Evolutionary conservation across 2,329 filamentous ascomycete species (phyloP).

Genomic region (Cyanodermella asteris): DNA sequence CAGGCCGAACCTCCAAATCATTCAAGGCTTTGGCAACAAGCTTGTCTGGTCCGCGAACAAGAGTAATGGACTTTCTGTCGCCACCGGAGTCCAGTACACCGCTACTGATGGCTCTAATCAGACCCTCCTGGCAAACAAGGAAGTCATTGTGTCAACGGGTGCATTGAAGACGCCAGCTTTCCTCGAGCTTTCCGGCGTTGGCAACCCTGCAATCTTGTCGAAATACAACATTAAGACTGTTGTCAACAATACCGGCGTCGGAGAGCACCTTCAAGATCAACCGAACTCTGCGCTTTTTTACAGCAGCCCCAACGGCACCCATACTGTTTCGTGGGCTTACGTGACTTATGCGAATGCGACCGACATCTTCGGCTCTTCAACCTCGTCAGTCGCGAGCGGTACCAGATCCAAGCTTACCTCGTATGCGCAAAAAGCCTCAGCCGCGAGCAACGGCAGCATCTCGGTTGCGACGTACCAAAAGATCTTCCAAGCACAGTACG

Average conservation of each 20-base stretch:
- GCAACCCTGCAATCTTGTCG: constrained; percentile 10
- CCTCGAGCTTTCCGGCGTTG: constrained; percentile 41
- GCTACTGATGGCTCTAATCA: constrained; percentile 6
- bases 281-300: constrained; percentile 7
- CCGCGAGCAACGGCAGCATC: too few relatives aligned
- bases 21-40: constrained; percentile 12
- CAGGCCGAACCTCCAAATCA: constrained; percentile 12
- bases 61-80: constrained; percentile 6
- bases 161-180: constrained; percentile 43
- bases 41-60: constrained; percentile 13
- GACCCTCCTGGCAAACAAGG: constrained; percentile 17
- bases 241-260: constrained; percentile 2
- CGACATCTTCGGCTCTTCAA: too few relatives aligned
- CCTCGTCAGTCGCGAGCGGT: too few relatives aligned
- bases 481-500: too few relatives aligned
- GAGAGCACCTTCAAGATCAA: constrained; percentile 4
- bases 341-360: too few relatives aligned
- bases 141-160: constrained; percentile 28
- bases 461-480: too few relatives aligned
- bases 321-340: constrained; percentile 12
- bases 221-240: background rate
- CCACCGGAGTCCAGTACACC: background rate
- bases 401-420: too few relatives aligned
- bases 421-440: too few relatives aligned
- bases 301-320: too few relatives aligned